These are phyloP conservation scores for Sparassis latifolia DNA, from an alignment of 1,284 basidiomycete species.

Conservation along the genomic window DNA sequence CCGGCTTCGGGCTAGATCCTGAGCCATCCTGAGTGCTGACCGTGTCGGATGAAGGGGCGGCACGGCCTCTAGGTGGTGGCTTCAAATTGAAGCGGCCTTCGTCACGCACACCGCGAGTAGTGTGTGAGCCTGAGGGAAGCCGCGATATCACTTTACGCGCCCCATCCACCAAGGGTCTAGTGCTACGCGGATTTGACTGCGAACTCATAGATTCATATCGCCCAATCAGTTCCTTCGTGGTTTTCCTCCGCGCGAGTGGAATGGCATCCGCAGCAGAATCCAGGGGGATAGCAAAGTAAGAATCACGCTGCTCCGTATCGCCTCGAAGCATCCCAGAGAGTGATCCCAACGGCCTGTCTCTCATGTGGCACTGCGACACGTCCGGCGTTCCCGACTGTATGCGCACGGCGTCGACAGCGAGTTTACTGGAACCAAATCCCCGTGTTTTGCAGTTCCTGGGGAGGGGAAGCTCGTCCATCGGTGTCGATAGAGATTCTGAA, in stretches of 20 bases:
- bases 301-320: constrained; percentile 16
- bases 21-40: background rate
- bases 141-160: background rate
- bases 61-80: background rate
- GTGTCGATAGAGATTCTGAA: constrained; percentile 15
- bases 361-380: background rate
- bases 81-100: background rate
- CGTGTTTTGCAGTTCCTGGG: background rate
- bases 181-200: background rate
- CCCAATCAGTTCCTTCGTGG: constrained; percentile 32
- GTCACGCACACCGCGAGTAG: background rate
- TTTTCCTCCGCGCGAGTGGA: constrained; percentile 16
- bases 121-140: background rate
- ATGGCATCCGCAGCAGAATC: constrained; percentile 1
- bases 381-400: constrained; percentile 9
- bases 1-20: background rate
- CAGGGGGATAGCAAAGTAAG: constrained; percentile 23
- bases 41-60: too few species aligned
- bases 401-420: constrained; percentile 2
- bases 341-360: constrained; percentile 1
- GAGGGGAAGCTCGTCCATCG: constrained; percentile 12
- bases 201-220: constrained; percentile 25
- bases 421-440: constrained; percentile 1
- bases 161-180: background rate
- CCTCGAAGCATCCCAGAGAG: background rate